Percentiles rank a stretch among this genome's conserved stretches.
Conservation (phyloP, 2,329 filamentous ascomycete species). For the Rhynchosporium agropyri region DNA sequence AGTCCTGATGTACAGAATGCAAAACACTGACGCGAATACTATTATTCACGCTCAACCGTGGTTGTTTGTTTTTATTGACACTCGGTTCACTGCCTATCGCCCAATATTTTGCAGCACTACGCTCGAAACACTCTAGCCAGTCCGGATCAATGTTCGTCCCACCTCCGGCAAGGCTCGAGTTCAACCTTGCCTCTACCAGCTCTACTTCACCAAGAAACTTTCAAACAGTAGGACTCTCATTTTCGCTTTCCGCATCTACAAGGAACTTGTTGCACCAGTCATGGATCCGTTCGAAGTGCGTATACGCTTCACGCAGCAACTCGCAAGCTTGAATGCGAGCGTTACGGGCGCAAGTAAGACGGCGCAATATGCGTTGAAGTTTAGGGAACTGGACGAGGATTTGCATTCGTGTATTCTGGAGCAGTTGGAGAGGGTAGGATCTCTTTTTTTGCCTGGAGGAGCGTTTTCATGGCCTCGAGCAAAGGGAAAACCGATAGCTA, state of each 20-base stretch:
- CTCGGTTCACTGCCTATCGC: background rate
- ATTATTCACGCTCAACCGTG: background rate
- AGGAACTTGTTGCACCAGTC: background rate
- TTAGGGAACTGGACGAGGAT: constrained; percentile 94
- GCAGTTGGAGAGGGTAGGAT: constrained; percentile 80
- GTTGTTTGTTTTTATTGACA: background rate
- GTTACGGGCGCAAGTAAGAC: constrained; percentile 89
- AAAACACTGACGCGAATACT: no score
- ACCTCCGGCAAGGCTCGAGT: constrained; percentile 3
- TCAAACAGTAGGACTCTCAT: no score
- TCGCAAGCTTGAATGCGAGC: constrained; percentile 89
- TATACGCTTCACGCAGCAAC: constrained; percentile 90
- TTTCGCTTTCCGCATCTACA: background rate
- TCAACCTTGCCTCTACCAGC: background rate
- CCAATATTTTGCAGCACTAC: background rate
- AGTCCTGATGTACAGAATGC: no score
- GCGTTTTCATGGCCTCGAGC: background rate
- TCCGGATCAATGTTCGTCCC: constrained; percentile 7
- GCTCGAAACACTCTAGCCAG: background rate
- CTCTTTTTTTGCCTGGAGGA: background rate
- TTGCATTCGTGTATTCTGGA: constrained; percentile 96
- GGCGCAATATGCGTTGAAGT: constrained; percentile 91
- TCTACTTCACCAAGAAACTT: no score
- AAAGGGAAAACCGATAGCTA: background rate
- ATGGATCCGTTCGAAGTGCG: constrained; percentile 92